Base-by-base conservation (phyloP, 352 stramenopile genomes). In the Phytopythium chamaehyphon region DNA sequence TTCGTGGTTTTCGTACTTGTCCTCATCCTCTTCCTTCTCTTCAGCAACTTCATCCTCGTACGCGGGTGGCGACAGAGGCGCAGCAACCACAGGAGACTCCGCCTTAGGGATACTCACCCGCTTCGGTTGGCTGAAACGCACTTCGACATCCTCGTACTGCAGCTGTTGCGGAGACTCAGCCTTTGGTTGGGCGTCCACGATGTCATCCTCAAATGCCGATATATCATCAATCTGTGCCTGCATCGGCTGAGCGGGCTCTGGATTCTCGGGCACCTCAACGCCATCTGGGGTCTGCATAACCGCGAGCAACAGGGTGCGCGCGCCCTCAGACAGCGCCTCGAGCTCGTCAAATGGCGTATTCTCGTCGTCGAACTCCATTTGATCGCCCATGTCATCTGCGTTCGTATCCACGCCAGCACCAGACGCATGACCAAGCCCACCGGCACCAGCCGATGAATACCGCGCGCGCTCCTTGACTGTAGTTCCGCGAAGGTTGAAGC, bases 231-330 rank as follows among this genome's bases (percentile, higher is more conserved):
- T 31, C 26, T 65, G 36, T 16, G 56, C 45, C 19, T 62, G 21
- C 7, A 62, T 14, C 6, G 22, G 48, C 23, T 31, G 28, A 22
- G 45, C 38, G 9, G 26, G 22, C 10, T 43, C 28, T 4, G 36
- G 33, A 8, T 21, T 37, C 14, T 47, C 38, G 15, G n/a, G 12
- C 51, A 93, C 63, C 37, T 95, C 83, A 37, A 93, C 64, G 19
- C 83, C 81, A 23, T 93, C 83, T 4, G 85, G 85, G 2, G 83
- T 95, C 50, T 93, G 83, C 85, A 95, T 95, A 6, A 95, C 83
- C 28, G 85, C 85, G 47, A 95, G 64, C 37, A 95, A 43, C 39
- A 95, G 61, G 38, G 85, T 95, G 19, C 83, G 80, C 10, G 85
- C 85, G 28, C 85, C 85, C 52, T 95, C 85, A 3, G 85, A 95